Evolutionary conservation across 495 filamentous ascomycete species (phyloP).

Genomic region (Trichoderma parareesei): DNA sequence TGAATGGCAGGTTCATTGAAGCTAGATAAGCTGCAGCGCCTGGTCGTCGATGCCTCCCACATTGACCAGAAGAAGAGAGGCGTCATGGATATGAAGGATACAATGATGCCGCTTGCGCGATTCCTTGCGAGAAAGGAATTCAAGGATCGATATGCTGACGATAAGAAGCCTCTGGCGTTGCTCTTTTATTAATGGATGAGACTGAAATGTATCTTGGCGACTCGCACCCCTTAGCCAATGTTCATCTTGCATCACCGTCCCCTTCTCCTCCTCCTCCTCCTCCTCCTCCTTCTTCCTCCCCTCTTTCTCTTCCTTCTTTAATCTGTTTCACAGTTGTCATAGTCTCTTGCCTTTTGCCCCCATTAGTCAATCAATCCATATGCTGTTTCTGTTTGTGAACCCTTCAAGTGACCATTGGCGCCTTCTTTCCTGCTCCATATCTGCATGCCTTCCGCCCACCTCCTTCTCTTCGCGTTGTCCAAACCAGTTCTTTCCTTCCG

Average conservation of each 20-base stretch:
- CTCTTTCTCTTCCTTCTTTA: neutral
- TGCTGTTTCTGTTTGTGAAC: neutral
- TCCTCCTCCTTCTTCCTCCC: neutral
- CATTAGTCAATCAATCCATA: neutral
- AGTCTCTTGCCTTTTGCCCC: neutral
- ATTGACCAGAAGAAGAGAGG: constrained; percentile 88
- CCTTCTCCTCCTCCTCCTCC: too few species aligned
- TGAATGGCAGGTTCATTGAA: constrained; percentile 53
- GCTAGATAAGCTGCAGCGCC: constrained; percentile 57
- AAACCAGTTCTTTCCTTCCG: neutral
- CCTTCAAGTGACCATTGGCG: neutral
- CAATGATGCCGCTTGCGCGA: constrained; percentile 62
- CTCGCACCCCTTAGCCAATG: too few species aligned
- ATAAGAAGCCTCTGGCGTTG: constrained; percentile 43
- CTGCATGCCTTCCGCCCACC: neutral
- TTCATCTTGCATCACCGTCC: too few species aligned
- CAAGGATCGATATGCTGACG: constrained; percentile 55
- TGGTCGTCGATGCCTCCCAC: constrained; percentile 83
- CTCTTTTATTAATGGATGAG: constrained; percentile 45
- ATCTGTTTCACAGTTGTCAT: neutral
- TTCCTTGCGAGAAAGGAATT: constrained; percentile 60
- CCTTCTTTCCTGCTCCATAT: neutral
- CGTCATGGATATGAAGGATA: constrained; percentile 89
- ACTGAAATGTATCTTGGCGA: neutral
- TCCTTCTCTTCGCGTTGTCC: neutral